Evolutionary conservation across 2,329 filamentous ascomycete genomes (phyloP).

Genomic region (Setomelanomma holmii): DNA sequence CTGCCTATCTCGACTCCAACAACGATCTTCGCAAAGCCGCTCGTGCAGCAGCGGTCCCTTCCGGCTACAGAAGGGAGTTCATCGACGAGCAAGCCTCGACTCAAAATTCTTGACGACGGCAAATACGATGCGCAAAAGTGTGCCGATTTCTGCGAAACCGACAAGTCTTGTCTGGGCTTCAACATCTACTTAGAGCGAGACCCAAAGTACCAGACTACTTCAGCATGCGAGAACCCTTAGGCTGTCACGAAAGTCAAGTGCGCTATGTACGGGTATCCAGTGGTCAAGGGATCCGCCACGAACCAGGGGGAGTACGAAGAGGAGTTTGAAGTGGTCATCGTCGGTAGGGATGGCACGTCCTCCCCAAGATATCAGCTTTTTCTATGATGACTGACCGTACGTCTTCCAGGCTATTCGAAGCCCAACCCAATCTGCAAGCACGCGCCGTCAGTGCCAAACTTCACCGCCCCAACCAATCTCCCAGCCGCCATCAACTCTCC

Average conservation of each 20-base stretch:
- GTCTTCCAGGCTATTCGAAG: conserved; percentile 42
- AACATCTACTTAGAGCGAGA: conserved; percentile 41
- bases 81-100: conserved; percentile 19
- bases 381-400: too few species aligned
- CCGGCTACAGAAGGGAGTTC: conserved; percentile 28
- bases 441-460: conserved; percentile 15
- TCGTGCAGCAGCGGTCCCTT: conserved; percentile 11
- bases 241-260: conserved; percentile 38
- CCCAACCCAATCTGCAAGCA: conserved; percentile 3
- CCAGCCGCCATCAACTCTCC: conserved; percentile 38
- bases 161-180: conserved; percentile 36
- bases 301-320: conserved; percentile 33
- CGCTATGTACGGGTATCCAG: conserved; percentile 37
- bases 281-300: conserved; percentile 21
- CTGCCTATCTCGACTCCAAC: conserved; percentile 13
- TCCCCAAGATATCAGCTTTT: too few species aligned
- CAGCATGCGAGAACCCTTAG: conserved; percentile 23
- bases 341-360: too few species aligned
- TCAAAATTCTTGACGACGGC: conserved; percentile 24
- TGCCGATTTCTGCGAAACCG: conserved; percentile 28
- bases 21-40: conserved; percentile 18
- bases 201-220: conserved; percentile 20
- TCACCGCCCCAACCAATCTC: conserved; percentile 24
- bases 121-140: conserved; percentile 24
- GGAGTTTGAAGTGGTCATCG: conserved; percentile 35